Conservation (phyloP, 2,329 filamentous ascomycete species). For the Sphaceloma murrayae region DNA sequence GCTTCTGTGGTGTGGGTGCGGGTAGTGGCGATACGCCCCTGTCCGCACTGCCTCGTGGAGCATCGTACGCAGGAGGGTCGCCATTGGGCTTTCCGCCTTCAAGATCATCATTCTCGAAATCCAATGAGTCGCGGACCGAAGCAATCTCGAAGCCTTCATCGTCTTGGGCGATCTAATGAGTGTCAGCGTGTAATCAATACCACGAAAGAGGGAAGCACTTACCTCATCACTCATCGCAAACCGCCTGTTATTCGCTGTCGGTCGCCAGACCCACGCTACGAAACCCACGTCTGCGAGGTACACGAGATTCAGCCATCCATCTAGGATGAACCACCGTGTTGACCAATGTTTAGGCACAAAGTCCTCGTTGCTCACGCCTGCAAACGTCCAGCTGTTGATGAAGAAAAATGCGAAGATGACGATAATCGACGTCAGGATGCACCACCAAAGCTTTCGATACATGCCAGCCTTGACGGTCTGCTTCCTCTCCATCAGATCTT, state of each 20-base stretch:
- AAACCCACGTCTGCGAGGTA: conserved; percentile 91
- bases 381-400: conserved; percentile 93
- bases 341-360: conserved; percentile 98
- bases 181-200: neutral
- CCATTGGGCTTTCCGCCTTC: conserved; percentile 24
- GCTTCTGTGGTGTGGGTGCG: conserved; percentile 43
- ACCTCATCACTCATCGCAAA: conserved; percentile 98
- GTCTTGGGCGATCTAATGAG: conserved; percentile 71
- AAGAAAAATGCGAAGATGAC: conserved; percentile 99
- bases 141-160: conserved; percentile 97
- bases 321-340: conserved; percentile 90
- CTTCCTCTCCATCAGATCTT: conserved; percentile 88
- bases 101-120: conserved; percentile 49
- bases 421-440: conserved; percentile 80
- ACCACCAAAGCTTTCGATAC: conserved; percentile 99
- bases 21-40: conserved; percentile 42
- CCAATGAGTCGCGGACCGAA: conserved; percentile 69
- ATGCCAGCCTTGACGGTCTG: conserved; percentile 87
- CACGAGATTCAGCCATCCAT: conserved; percentile 94
- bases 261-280: conserved; percentile 91
- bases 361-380: conserved; percentile 70
- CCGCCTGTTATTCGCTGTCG: conserved; percentile 88
- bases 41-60: conserved; percentile 19
- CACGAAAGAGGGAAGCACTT: conserved; percentile 23
- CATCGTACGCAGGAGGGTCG: conserved; percentile 21